phyloP scores from a whole-genome alignment of 306 rosid species.

The Castanopsis chinensis region DNA sequence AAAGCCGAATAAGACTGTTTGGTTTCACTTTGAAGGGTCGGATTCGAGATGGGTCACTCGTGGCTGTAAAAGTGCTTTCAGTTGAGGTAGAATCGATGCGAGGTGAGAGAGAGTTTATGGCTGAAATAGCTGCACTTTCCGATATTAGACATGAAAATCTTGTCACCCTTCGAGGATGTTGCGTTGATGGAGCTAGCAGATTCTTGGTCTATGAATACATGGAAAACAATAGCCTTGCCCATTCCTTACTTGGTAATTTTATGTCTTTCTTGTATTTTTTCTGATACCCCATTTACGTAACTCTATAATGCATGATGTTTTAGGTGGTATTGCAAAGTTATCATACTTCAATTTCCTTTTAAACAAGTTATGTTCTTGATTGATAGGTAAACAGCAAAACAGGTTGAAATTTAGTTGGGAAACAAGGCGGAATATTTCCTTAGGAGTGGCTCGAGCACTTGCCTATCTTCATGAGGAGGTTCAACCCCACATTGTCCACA shows the following conservation, averaged over 20 bases:
- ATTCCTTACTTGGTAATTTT: constrained; percentile 58
- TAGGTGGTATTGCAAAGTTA: too few relatives aligned
- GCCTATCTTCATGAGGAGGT: constrained; percentile 73
- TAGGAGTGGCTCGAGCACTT: constrained; percentile 81
- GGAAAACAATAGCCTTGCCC: constrained; percentile 79
- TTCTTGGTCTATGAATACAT: constrained; percentile 84
- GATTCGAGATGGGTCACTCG: constrained; percentile 57
- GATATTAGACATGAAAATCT: constrained; percentile 73
- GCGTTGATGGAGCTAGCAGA: constrained; percentile 74
- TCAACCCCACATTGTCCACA: constrained; percentile 69
- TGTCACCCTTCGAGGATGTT: constrained; percentile 69
- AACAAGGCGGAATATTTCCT: constrained; percentile 47
- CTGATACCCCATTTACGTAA: too few relatives aligned
- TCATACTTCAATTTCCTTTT: neutral
- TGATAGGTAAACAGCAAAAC: constrained; percentile 55
- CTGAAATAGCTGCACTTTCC: constrained; percentile 77
- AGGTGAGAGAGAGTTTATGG: constrained; percentile 83
- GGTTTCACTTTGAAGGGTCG: constrained; percentile 57
- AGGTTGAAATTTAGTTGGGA: constrained; percentile 68
- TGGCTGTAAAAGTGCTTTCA: constrained; percentile 79
- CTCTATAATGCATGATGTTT: neutral
- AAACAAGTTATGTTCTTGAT: constrained; percentile 17
- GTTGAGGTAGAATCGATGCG: constrained; percentile 76
- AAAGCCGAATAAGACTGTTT: neutral
- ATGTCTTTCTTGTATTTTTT: neutral